Evolutionary conservation across 129 eudicot species (phyloP), one percentile per base, ranked within the genome.

Genomic region (Gnaphalium uliginosum): DNA sequence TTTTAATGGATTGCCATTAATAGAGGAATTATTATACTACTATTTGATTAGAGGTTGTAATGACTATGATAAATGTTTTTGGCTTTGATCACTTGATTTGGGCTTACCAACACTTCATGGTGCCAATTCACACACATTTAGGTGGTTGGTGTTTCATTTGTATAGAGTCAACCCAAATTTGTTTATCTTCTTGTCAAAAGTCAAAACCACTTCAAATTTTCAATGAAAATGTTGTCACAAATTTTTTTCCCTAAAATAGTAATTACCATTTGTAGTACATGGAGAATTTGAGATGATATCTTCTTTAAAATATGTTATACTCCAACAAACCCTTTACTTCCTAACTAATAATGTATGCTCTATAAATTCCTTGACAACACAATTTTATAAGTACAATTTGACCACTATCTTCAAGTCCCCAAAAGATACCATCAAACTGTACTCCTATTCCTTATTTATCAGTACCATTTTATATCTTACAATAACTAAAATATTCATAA

Each of bases 281-380:
- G 1, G 29, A 29, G n/a, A n/a, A n/a, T n/a, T 5, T 3, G 27
- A 32, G 25, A 32, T 15, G 8, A 17, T 33, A 19, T 6, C n/a
- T 8, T 6, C n/a, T 8, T 35, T 21, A 18, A 66, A 19, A 66
- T 6, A 37, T 46, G 71, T 30, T 32, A 66, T 0, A 32, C 54
- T 66, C 32, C 57, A 19, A 68, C 72, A 22, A n/a, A 27, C 51
- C 29, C 33, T 21, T 66, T 67, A 35, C 72, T 37, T 21, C 27
- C 54, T 21, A 67, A 37, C 72, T 37, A 67, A 67, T 25, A 37
- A 19, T 37, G 72, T 14, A 37, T 23, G 54, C 71, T 32, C 54
- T 66, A 37, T 37, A 66, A 37, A 37, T 66, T 5, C 71, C 6
- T 35, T 19, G 71, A 19, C 53, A 66, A 7, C 32, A 2, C 24